Percentiles rank a stretch among this genome's conserved stretches.
These are phyloP conservation scores for Gossypium australe DNA, from an alignment of 345 rosid genomes.

Conservation along the genomic window DNA sequence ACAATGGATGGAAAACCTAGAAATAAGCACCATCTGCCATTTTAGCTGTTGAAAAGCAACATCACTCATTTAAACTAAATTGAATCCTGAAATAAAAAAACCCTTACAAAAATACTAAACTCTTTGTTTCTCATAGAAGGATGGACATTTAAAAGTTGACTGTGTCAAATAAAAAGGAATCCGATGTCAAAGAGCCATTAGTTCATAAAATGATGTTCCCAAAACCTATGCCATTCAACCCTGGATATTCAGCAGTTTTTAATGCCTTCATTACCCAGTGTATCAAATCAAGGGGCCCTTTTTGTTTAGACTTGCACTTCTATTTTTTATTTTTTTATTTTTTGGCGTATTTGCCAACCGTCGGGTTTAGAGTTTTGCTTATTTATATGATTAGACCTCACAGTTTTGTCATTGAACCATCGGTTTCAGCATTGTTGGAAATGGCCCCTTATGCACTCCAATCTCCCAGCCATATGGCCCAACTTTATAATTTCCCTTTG, in stretches of 20 bases:
- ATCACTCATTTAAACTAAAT: too few species aligned
- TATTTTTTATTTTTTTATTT: not conserved
- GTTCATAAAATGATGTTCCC: not conserved
- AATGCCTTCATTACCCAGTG: not conserved
- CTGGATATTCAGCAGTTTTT: not conserved
- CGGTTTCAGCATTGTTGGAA: not conserved
- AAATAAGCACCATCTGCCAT: not conserved
- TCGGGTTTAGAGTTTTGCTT: not conserved
- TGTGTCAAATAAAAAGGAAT: too few species aligned
- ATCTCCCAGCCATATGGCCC: not conserved
- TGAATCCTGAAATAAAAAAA: too few species aligned
- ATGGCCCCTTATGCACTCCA: slow-evolving; percentile 1
- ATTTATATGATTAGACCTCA: not conserved
- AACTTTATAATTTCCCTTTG: not conserved
- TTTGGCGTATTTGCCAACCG: not conserved
- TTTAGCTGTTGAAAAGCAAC: not conserved
- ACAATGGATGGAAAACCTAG: not conserved
- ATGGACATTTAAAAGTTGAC: not conserved
- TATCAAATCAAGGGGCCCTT: not conserved
- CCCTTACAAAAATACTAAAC: too few species aligned
- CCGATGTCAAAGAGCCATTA: not conserved
- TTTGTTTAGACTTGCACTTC: not conserved
- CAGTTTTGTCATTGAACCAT: not conserved
- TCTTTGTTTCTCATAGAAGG: not conserved
- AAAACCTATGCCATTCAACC: not conserved